These are phyloP conservation scores for Botrytis tulipae DNA, from an alignment of 2,329 filamentous ascomycete genomes.

Conservation along the genomic window DNA sequence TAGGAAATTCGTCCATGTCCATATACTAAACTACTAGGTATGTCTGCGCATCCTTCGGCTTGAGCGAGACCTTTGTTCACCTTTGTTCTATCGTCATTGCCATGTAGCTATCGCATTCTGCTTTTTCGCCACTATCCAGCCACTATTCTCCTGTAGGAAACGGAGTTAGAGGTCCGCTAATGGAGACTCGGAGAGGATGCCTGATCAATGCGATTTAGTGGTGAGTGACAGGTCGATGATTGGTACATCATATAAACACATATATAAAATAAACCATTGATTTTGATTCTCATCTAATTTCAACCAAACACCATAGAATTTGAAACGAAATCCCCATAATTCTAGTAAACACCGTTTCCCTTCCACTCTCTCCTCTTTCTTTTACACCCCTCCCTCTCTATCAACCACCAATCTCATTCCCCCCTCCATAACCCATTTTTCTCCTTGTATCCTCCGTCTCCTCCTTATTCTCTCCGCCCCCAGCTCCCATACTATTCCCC, in stretches of 20 bases:
- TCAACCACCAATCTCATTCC: constrained; percentile 55
- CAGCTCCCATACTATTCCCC: constrained; percentile 31
- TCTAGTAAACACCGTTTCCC: neutral
- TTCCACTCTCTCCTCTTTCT: neutral
- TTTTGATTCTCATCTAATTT: too few relatives aligned
- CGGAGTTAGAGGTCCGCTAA: neutral
- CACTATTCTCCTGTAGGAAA: neutral
- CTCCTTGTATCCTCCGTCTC: constrained; percentile 43
- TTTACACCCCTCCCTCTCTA: neutral
- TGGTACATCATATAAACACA: neutral
- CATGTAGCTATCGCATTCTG: neutral
- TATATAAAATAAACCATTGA: neutral
- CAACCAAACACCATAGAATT: neutral
- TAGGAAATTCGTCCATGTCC: neutral
- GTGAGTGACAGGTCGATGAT: neutral
- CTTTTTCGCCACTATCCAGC: too few relatives aligned
- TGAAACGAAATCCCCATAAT: neutral
- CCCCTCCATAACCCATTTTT: constrained; percentile 53
- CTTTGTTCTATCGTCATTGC: too few relatives aligned
- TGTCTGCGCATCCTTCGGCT: constrained; percentile 1
- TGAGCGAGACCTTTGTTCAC: neutral
- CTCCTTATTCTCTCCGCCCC: constrained; percentile 42
- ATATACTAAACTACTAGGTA: neutral
- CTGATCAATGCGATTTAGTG: neutral
- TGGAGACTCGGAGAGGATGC: neutral